A percentile compares a stretch with the other conserved stretches of the same genome.
phyloP scores from a whole-genome alignment of 1,284 basidiomycete species.

The Microbotryomycetes sp. region DNA sequence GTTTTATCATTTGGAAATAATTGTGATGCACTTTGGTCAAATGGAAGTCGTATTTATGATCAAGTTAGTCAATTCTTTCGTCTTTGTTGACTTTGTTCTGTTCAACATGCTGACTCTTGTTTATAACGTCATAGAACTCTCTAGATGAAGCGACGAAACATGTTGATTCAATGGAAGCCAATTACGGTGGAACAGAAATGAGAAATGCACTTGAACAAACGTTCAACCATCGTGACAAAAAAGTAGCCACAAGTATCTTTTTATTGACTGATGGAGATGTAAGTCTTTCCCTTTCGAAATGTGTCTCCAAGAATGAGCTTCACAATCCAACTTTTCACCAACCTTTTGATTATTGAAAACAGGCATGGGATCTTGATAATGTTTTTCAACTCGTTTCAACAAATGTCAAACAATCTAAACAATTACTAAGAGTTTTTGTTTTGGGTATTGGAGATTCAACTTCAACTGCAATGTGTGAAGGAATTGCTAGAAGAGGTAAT shows the following conservation, averaged over 20 bases:
- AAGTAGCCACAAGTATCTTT: constrained; percentile 34
- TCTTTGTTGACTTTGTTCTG: background rate
- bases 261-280: constrained; percentile 38
- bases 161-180: constrained; percentile 27
- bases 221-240: constrained; percentile 25
- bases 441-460: constrained; percentile 34
- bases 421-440: constrained; percentile 30
- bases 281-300: background rate
- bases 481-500: constrained; percentile 17
- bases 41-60: constrained; percentile 11
- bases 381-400: constrained; percentile 16
- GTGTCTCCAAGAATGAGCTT: background rate
- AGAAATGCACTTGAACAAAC: constrained; percentile 23
- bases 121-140: constrained; percentile 4
- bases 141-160: constrained; percentile 28
- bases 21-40: constrained; percentile 8
- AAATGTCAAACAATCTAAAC: background rate
- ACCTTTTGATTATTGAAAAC: background rate
- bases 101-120: background rate
- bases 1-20: constrained; percentile 33
- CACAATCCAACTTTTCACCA: background rate
- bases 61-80: constrained; percentile 7
- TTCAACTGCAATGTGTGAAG: constrained; percentile 21
- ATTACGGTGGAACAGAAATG: constrained; percentile 36
- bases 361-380: constrained; percentile 29